Base-by-base conservation (phyloP, 352 stramenopile genomes). In the Globisporangium heterothallicum region DNA sequence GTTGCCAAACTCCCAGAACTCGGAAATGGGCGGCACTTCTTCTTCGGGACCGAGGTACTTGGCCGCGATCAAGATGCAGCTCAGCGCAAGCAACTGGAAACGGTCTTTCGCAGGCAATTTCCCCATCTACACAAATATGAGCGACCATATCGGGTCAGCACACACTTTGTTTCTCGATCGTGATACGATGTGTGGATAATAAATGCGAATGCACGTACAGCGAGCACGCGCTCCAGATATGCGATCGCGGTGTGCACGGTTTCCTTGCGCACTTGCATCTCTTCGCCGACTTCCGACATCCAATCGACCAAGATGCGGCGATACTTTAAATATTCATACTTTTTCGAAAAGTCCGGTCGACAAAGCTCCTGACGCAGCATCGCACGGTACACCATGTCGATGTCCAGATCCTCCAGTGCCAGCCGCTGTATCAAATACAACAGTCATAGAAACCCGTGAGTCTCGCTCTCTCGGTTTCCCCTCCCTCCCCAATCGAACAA, bases 1-100 rank as follows among this genome's bases (percentile, higher is more conserved):
- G 59, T 93, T 88, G 45, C 79, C 84, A 59, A 89, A 90, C 55
- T 90, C 84, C 70, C 75, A 90, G 53, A 95, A 92, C 59, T 93
- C 79, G 22, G 78, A 73, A 48, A 92, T 82, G 2, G 74, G 74
- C 7, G 84, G 82, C 22, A 95, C 68, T 52, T 95, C 83, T 29
- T 86, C 79, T 53, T 95, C 84, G 0, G 78, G 78, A 14, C 77
- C 83, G 35, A 78, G 61, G 49, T 80, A 87, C 72, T 95, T 95
- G 66, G 86, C 65, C 25, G 84, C 80, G 45, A 93, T 77, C 9
- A 85, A 70, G 35, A 95, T 60, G 54, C 84, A 92, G 29, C 72
- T 86, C 24, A 95, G 77, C 35, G 81, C 83, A 29, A 92, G 66
- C 21, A 94, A 61, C 61, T 94, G 81, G 53, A 94, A 92, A 13